Percentiles rank a stretch among this genome's conserved stretches.
Conservation (phyloP, 371 early-diverging fungal species). For the Mortierella sp. region DNA sequence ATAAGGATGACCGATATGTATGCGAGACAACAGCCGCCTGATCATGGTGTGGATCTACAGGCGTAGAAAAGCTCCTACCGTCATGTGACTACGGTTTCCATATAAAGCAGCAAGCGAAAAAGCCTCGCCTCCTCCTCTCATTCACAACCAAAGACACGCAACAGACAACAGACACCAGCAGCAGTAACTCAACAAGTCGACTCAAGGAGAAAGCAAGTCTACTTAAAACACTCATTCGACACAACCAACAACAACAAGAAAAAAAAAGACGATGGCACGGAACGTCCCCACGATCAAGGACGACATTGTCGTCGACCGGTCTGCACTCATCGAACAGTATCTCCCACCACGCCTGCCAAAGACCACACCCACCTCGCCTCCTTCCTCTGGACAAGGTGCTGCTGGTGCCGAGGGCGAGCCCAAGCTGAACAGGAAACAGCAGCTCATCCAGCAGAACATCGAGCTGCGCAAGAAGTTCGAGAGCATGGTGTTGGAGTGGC, state of each 20-base stretch:
- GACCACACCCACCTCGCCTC: background rate
- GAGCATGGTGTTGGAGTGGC: constrained; percentile 69
- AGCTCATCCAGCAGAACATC: constrained; percentile 63
- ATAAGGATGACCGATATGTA: too few relatives aligned
- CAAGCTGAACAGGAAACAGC: constrained; percentile 57
- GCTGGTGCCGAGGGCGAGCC: background rate
- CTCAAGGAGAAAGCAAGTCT: background rate
- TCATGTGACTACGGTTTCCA: too few relatives aligned
- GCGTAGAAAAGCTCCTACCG: too few relatives aligned
- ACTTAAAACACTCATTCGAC: background rate
- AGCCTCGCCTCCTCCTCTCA: too few relatives aligned
- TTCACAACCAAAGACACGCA: too few relatives aligned
- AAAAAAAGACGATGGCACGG: constrained; percentile 20
- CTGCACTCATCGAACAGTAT: constrained; percentile 39
- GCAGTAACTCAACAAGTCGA: background rate
- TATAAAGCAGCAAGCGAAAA: too few relatives aligned
- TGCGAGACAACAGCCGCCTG: too few relatives aligned
- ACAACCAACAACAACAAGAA: background rate
- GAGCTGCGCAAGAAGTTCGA: constrained; percentile 64
- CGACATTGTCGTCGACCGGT: constrained; percentile 56
- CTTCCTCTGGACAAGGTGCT: constrained; percentile 5
- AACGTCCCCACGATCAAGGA: constrained; percentile 48
- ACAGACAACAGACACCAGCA: background rate
- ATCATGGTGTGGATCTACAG: too few relatives aligned
- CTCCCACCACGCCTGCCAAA: constrained; percentile 21